These are phyloP conservation scores for Trichoderma asperelloides DNA, from an alignment of 495 filamentous ascomycete genomes.

Conservation along the genomic window DNA sequence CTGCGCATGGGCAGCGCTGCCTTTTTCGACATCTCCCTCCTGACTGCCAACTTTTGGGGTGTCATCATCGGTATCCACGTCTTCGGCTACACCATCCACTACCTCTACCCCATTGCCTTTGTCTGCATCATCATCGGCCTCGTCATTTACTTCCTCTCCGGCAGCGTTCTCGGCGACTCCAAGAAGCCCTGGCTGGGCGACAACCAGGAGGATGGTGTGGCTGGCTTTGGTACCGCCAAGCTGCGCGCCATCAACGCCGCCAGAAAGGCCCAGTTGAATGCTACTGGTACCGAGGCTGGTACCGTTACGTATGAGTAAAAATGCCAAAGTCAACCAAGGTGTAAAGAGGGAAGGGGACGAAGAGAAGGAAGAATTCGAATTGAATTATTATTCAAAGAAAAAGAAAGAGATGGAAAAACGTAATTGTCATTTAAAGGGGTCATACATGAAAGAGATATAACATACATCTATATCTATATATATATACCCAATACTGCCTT, in stretches of 20 bases:
- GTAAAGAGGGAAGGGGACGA: too few species aligned
- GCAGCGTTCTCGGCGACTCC: slow-evolving; percentile 71
- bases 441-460: too few species aligned
- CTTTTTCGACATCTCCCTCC: slow-evolving; percentile 91
- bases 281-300: not conserved
- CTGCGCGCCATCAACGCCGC: slow-evolving; percentile 58
- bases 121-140: slow-evolving; percentile 79
- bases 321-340: not conserved
- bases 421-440: too few species aligned
- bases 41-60: slow-evolving; percentile 97
- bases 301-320: not conserved
- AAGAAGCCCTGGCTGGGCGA: slow-evolving; percentile 91
- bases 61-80: slow-evolving; percentile 81
- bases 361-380: too few species aligned
- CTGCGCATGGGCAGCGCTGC: slow-evolving; percentile 83
- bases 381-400: too few species aligned
- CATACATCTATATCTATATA: too few species aligned
- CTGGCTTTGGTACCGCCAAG: slow-evolving; percentile 82
- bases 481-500: too few species aligned
- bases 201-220: slow-evolving; percentile 72
- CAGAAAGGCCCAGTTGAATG: slow-evolving; percentile 14
- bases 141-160: slow-evolving; percentile 73
- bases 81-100: slow-evolving; percentile 74
- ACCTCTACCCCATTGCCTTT: slow-evolving; percentile 92
- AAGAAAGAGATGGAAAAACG: not conserved